These are phyloP conservation scores for Boletus reticuloceps DNA, from an alignment of 768 basidiomycete species.

Conservation along the genomic window DNA sequence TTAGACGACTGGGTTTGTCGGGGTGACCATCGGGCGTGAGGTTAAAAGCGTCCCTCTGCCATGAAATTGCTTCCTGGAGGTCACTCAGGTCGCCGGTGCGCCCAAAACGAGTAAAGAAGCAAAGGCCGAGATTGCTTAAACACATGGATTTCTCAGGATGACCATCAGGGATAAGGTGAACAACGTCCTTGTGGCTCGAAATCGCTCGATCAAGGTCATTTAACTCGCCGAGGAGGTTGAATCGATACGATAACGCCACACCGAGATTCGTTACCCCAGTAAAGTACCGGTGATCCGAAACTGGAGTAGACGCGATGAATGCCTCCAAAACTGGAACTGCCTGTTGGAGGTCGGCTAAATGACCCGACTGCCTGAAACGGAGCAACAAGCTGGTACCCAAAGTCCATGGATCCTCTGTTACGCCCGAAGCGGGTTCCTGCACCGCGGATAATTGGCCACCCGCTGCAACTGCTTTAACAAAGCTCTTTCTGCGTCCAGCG, in stretches of 20 bases:
- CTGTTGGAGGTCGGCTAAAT: neutral
- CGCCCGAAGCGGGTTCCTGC: neutral
- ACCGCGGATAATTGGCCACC: neutral
- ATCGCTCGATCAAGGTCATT: neutral
- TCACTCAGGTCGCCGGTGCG: neutral
- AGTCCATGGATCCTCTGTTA: neutral
- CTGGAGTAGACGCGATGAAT: neutral
- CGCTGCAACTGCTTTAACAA: too few species aligned
- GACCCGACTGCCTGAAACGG: neutral
- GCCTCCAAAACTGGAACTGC: neutral
- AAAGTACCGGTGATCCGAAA: neutral
- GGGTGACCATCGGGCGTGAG: neutral
- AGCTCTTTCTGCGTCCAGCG: too few species aligned
- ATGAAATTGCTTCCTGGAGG: slow-evolving; percentile 1
- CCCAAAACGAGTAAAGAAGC: neutral
- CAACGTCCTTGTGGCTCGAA: neutral
- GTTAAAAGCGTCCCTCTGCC: neutral
- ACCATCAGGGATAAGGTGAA: neutral
- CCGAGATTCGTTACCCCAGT: neutral
- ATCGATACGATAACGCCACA: neutral
- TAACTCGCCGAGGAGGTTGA: neutral
- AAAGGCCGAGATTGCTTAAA: neutral
- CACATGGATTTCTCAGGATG: neutral
- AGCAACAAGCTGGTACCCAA: neutral
- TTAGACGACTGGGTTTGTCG: neutral